Conservation (phyloP, 345 rosid genomes). For the Euclidium syriacum region DNA sequence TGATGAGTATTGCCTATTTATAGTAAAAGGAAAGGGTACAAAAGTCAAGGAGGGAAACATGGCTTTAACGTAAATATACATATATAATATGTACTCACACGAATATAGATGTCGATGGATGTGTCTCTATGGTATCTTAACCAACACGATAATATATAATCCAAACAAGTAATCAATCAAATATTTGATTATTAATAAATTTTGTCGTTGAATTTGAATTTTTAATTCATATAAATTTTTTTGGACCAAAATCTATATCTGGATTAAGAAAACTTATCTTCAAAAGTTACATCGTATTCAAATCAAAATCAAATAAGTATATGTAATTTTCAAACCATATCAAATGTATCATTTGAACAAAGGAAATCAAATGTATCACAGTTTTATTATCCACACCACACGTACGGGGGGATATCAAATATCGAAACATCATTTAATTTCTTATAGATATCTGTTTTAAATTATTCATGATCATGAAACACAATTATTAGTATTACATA, state of each 20-base stretch:
- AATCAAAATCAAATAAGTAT: background rate
- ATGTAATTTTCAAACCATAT: no score
- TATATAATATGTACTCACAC: background rate
- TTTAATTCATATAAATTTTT: background rate
- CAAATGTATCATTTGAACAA: no score
- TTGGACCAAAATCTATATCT: background rate
- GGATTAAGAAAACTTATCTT: background rate
- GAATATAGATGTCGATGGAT: background rate
- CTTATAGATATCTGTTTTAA: no score
- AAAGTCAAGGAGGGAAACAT: conserved; percentile 11
- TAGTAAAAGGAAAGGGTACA: conserved; percentile 11
- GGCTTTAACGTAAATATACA: conserved; percentile 10
- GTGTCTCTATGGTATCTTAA: conserved; percentile 11
- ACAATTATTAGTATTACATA: no score
- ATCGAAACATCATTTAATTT: no score
- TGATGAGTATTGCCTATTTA: conserved; percentile 19
- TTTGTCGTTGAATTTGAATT: background rate
- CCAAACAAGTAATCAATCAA: conserved; percentile 1
- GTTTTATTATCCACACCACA: no score
- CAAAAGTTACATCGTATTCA: background rate
- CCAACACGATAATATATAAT: conserved; percentile 11
- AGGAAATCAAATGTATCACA: no score
- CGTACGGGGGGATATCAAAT: no score
- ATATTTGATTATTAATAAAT: background rate
- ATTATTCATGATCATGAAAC: no score